Evolutionary conservation across 2,329 filamentous ascomycete genomes (phyloP).

Genomic region (Fusarium pseudograminearum): DNA sequence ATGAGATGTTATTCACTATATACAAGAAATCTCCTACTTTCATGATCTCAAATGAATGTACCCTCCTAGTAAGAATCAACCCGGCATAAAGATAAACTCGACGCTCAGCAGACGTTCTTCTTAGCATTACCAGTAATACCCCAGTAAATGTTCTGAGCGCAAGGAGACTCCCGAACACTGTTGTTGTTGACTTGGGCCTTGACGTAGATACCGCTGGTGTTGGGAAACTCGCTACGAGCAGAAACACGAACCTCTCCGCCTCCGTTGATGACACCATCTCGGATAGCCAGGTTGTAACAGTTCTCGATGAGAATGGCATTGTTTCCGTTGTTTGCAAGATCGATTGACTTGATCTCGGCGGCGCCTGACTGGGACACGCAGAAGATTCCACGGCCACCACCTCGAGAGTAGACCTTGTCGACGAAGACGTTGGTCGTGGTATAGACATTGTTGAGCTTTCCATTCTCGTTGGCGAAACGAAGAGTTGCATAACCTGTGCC

Average conservation of each 20-base stretch:
- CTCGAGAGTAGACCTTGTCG: conserved; percentile 66
- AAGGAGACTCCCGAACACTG: conserved; percentile 65
- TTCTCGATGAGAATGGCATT: conserved; percentile 71
- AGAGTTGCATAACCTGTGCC: conserved; percentile 68
- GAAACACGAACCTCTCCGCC: conserved; percentile 68
- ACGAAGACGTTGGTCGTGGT: conserved; percentile 63
- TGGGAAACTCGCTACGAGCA: conserved; percentile 65
- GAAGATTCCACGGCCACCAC: conserved; percentile 68
- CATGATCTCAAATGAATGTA: background rate
- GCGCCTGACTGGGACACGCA: conserved; percentile 68
- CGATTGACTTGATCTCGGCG: conserved; percentile 62
- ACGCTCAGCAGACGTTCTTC: conserved; percentile 54
- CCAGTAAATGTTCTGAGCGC: conserved; percentile 65
- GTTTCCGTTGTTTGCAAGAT: conserved; percentile 65
- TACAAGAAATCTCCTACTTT: background rate
- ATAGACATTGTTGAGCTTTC: conserved; percentile 63
- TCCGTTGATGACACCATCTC: conserved; percentile 63
- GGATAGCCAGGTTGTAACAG: conserved; percentile 67
- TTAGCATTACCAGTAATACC: conserved; percentile 60
- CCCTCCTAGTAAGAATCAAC: background rate
- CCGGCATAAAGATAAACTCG: background rate
- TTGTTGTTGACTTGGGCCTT: conserved; percentile 62
- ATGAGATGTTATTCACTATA: background rate
- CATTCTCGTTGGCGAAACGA: conserved; percentile 69
- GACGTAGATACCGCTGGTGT: conserved; percentile 64